Evolutionary conservation across 2,329 filamentous ascomycete species (phyloP).

Genomic region (Pseudogymnoascus sp.): DNA sequence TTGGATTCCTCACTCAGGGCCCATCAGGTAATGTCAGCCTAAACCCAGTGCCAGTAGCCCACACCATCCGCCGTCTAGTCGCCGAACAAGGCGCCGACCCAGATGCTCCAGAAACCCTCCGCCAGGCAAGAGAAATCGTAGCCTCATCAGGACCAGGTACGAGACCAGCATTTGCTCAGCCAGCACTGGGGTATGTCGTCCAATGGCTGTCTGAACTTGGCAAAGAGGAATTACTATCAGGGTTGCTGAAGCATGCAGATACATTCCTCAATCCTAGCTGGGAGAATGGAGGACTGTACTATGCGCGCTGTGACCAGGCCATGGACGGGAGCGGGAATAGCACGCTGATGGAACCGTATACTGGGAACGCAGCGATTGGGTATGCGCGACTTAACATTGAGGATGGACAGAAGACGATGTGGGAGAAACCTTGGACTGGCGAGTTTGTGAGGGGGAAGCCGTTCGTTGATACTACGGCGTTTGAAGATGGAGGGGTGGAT

Average conservation of each 20-base stretch:
- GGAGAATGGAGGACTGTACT: conserved; percentile 31
- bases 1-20: conserved; percentile 25
- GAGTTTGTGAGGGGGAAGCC: conserved; percentile 12
- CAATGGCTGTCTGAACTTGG: conserved; percentile 32
- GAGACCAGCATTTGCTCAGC: conserved; percentile 5
- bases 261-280: conserved; percentile 24
- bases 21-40: conserved; percentile 21
- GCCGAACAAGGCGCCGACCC: conserved; percentile 14
- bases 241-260: conserved; percentile 27
- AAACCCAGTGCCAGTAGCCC: conserved; percentile 20
- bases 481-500: conserved; percentile 6
- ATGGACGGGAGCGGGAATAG: conserved; percentile 22
- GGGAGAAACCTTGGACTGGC: conserved; percentile 26
- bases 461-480: neutral
- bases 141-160: neutral
- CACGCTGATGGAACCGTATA: conserved; percentile 29
- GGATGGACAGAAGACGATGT: conserved; percentile 32
- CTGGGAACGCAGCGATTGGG: conserved; percentile 31
- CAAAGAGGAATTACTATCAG: conserved; percentile 13
- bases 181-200: conserved; percentile 25
- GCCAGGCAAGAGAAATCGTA: conserved; percentile 1
- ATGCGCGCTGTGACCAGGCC: conserved; percentile 23
- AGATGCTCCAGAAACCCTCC: neutral
- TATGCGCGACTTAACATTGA: conserved; percentile 32
- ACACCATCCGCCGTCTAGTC: conserved; percentile 19